These are phyloP conservation scores for Sesbania bispinosa DNA, from an alignment of 306 rosid genomes.

Conservation along the genomic window DNA sequence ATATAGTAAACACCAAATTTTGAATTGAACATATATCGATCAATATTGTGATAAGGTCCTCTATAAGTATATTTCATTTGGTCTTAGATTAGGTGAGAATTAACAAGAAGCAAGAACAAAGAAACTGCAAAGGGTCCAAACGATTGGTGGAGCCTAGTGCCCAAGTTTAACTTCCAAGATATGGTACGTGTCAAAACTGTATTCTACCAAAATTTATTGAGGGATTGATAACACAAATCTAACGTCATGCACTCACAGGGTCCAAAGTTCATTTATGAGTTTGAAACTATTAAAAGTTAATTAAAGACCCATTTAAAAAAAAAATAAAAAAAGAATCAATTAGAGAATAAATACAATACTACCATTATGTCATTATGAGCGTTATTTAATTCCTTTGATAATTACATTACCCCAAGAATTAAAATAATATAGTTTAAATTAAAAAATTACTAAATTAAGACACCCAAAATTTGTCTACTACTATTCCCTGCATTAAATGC, in stretches of 20 bases:
- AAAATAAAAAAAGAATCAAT: neutral
- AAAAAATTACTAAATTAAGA: constrained; percentile 26
- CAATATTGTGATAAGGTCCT: no score
- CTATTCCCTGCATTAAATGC: constrained; percentile 57
- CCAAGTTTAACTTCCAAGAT: constrained; percentile 6
- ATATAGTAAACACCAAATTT: no score
- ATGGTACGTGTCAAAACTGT: constrained; percentile 38
- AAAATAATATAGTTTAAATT: constrained; percentile 11
- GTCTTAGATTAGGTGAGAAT: constrained; percentile 16
- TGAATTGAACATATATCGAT: no score
- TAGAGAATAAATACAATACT: neutral
- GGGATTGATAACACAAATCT: constrained; percentile 26
- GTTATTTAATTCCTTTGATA: constrained; percentile 16
- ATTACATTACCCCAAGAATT: constrained; percentile 23
- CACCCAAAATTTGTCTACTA: constrained; percentile 32
- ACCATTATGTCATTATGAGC: constrained; percentile 13
- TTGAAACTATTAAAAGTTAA: constrained; percentile 29
- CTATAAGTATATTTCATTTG: no score
- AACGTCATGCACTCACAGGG: constrained; percentile 37
- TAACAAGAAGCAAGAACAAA: constrained; percentile 6
- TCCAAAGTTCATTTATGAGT: constrained; percentile 47
- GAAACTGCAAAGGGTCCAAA: constrained; percentile 23
- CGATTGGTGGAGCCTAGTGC: constrained; percentile 23
- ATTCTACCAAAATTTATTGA: constrained; percentile 36
- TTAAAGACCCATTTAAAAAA: neutral